phyloP scores from a whole-genome alignment of 805 yeast species.

The Candida ortonii region DNA sequence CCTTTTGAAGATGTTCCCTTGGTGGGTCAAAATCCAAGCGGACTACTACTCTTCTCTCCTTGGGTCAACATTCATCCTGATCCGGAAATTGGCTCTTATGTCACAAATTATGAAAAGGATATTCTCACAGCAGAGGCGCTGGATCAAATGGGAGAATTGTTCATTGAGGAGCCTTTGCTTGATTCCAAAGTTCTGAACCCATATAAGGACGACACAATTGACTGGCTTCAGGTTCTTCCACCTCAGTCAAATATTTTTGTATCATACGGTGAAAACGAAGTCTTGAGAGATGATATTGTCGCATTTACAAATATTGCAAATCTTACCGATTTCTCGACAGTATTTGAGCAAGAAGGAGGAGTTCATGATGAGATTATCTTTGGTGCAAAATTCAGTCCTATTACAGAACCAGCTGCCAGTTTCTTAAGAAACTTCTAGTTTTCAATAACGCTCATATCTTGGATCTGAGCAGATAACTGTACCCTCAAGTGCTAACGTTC shows the following conservation, averaged over 20 bases:
- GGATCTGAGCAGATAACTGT: no score
- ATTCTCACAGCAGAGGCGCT: slow-evolving; percentile 4
- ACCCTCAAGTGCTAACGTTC: no score
- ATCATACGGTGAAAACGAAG: slow-evolving; percentile 7
- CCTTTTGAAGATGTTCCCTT: slow-evolving; percentile 1
- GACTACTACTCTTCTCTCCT: slow-evolving; percentile 6
- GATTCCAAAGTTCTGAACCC: slow-evolving; percentile 8
- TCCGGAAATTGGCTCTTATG: slow-evolving; percentile 2
- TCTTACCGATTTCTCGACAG: slow-evolving; percentile 1
- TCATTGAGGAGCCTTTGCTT: slow-evolving; percentile 2
- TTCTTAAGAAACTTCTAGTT: no score
- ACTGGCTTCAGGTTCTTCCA: slow-evolving; percentile 7
- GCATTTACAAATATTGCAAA: slow-evolving; percentile 4
- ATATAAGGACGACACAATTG: slow-evolving; percentile 6
- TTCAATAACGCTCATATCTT: no score
- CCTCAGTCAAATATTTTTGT: slow-evolving; percentile 3
- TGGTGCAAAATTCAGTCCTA: slow-evolving; percentile 6
- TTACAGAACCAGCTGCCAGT: no score
- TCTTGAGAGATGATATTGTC: slow-evolving; percentile 6
- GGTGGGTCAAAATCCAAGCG: slow-evolving; percentile 1
- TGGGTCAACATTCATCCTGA: slow-evolving; percentile 13
- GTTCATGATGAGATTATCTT: slow-evolving; percentile 8
- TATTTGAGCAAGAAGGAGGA: slow-evolving; percentile 6
- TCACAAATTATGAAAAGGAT: slow-evolving; percentile 5
- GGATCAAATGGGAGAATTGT: slow-evolving; percentile 8